Percentiles rank a stretch among this genome's conserved stretches.
Conservation (phyloP, 1,139 yeast genomes). For the Waltiozyma sp. region DNA sequence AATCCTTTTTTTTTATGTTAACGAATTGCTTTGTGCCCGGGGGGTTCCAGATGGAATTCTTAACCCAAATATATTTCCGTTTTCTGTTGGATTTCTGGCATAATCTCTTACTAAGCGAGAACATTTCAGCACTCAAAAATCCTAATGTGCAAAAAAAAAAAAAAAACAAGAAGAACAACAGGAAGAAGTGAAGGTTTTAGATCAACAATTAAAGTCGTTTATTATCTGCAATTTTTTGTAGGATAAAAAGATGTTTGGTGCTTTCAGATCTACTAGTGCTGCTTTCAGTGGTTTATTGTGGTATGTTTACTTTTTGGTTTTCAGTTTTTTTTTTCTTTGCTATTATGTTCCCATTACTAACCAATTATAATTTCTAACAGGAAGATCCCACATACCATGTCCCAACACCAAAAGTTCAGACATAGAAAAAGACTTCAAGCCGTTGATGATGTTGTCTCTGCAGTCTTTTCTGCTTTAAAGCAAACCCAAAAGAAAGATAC, state of each 20-base stretch:
- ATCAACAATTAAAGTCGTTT: too few relatives aligned
- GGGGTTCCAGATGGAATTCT: too few relatives aligned
- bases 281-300: slow-evolving; percentile 78
- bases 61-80: too few relatives aligned
- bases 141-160: not conserved
- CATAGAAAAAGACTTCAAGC: slow-evolving; percentile 70
- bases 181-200: too few relatives aligned
- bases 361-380: slow-evolving; percentile 15
- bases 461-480: slow-evolving; percentile 52
- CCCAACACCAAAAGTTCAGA: slow-evolving; percentile 70
- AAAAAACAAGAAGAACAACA: too few relatives aligned
- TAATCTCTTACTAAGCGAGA: not conserved
- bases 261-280: slow-evolving; percentile 57
- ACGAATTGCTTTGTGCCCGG: too few relatives aligned
- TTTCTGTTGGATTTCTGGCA: too few relatives aligned
- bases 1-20: too few relatives aligned
- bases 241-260: slow-evolving; percentile 58
- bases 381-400: slow-evolving; percentile 68
- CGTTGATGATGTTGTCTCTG: slow-evolving; percentile 73
- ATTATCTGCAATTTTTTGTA: too few relatives aligned
- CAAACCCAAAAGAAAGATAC: slow-evolving; percentile 16
- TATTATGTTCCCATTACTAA: not conserved
- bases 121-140: too few relatives aligned
- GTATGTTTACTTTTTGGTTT: slow-evolving; percentile 37
- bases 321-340: not conserved